A percentile compares a stretch with the other conserved stretches of the same genome.
These are phyloP conservation scores for Verticillium nubilum DNA, from an alignment of 2,329 filamentous ascomycete species.

Conservation along the genomic window DNA sequence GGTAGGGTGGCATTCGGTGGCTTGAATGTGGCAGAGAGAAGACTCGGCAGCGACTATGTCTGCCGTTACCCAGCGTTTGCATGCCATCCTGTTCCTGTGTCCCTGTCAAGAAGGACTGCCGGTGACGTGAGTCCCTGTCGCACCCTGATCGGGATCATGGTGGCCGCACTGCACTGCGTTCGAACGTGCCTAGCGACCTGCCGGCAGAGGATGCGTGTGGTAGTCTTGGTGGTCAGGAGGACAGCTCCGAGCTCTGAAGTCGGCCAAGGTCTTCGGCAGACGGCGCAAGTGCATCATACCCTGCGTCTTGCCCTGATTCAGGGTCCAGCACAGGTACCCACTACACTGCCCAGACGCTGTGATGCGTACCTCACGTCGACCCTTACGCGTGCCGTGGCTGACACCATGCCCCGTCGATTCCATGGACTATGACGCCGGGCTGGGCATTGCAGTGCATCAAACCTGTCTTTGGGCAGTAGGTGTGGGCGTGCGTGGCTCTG, in stretches of 20 bases:
- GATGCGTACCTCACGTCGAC: neutral
- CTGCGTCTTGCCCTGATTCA: neutral
- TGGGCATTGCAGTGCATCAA: constrained; percentile 4
- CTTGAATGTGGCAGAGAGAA: neutral
- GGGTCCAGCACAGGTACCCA: neutral
- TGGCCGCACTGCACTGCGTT: neutral
- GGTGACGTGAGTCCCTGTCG: neutral
- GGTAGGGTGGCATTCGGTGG: neutral
- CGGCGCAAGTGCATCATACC: neutral
- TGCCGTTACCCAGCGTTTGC: neutral
- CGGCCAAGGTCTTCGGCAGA: neutral
- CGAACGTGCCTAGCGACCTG: neutral
- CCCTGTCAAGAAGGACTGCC: neutral
- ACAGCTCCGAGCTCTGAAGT: neutral
- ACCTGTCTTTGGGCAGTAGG: constrained; percentile 3
- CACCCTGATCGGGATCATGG: neutral
- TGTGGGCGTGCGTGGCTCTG: constrained; percentile 6
- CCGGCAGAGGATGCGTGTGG: neutral
- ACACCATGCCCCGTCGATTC: neutral
- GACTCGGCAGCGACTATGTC: neutral
- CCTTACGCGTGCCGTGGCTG: neutral
- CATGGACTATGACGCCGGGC: neutral
- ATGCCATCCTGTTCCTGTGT: neutral
- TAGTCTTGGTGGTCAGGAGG: neutral
- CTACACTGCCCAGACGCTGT: neutral